phyloP scores from a whole-genome alignment of 2,329 filamentous ascomycete species.

The Hypoxylon sp. region DNA sequence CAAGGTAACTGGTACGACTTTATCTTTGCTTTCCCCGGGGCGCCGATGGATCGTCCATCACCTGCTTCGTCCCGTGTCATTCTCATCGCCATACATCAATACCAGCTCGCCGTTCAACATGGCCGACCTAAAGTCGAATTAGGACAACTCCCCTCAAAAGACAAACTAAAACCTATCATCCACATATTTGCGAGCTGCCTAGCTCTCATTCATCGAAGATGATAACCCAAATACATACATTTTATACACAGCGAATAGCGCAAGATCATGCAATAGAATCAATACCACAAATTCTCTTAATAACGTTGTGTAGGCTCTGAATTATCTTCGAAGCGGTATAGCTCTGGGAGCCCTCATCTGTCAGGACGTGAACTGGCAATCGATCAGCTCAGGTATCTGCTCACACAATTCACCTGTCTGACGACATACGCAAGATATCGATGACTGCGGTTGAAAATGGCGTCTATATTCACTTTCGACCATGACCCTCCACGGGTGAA shows the following conservation, averaged over 20 bases:
- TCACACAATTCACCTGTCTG: neutral
- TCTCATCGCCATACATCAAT: neutral
- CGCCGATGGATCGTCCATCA: conserved; percentile 24
- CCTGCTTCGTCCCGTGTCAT: conserved; percentile 16
- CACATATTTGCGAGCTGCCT: conserved; percentile 32
- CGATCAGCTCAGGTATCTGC: conserved; percentile 20
- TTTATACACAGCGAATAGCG: conserved; percentile 47
- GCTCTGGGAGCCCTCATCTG: neutral
- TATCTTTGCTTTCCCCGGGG: neutral
- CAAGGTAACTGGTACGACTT: neutral
- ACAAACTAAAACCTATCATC: conserved; percentile 2
- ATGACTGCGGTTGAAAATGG: conserved; percentile 67
- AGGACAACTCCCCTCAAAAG: conserved; percentile 9
- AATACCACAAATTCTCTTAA: conserved; percentile 30
- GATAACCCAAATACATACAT: conserved; percentile 55
- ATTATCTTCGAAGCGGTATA: conserved; percentile 16
- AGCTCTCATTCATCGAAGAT: conserved; percentile 54
- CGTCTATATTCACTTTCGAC: conserved; percentile 96
- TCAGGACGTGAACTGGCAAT: conserved; percentile 20
- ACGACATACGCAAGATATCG: conserved; percentile 4
- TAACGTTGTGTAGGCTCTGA: conserved; percentile 28
- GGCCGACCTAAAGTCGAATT: conserved; percentile 17
- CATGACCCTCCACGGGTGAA: conserved; percentile 87
- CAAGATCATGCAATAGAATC: conserved; percentile 48
- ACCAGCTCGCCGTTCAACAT: conserved; percentile 18